Evolutionary conservation across 352 stramenopile genomes (phyloP).

Genomic region (Globisporangium cystogenes): DNA sequence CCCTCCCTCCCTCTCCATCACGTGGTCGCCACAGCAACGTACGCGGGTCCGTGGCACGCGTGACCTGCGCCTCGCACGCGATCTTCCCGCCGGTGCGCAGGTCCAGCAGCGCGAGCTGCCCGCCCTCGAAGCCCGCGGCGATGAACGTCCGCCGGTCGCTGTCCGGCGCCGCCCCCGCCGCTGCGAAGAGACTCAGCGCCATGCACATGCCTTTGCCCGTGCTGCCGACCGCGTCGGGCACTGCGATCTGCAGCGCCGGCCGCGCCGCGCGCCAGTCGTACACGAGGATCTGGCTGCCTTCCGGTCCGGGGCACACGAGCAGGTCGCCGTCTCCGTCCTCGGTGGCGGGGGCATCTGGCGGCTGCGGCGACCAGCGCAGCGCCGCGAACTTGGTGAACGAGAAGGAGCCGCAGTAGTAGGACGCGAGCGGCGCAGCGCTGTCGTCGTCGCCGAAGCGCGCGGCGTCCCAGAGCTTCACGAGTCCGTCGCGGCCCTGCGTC

Average conservation of each 20-base stretch:
- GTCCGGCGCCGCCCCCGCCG: not conserved
- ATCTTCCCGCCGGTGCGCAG: conserved; percentile 43
- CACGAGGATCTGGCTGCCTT: conserved; percentile 26
- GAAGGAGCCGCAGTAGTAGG: conserved; percentile 56
- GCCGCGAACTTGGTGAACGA: conserved; percentile 61
- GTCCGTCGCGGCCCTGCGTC: conserved; percentile 70
- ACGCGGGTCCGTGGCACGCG: conserved; percentile 42
- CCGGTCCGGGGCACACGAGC: conserved; percentile 37
- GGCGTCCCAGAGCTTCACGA: conserved; percentile 61
- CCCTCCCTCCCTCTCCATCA: not conserved
- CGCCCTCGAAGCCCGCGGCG: conserved; percentile 64
- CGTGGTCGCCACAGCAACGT: conserved; percentile 14
- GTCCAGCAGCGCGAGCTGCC: conserved; percentile 61
- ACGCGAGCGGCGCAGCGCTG: conserved; percentile 22
- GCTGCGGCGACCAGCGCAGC: conserved; percentile 26
- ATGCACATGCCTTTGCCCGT: conserved; percentile 39
- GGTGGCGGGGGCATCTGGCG: not conserved
- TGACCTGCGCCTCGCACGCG: conserved; percentile 42
- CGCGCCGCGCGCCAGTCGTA: conserved; percentile 32
- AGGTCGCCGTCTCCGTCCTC: conserved; percentile 14
- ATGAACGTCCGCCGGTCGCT: conserved; percentile 28
- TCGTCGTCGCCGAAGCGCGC: conserved; percentile 13
- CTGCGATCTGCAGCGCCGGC: conserved; percentile 25
- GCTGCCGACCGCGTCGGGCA: conserved; percentile 12
- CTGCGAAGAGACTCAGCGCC: conserved; percentile 27